Percentiles rank a stretch among this genome's conserved stretches.
phyloP scores from a whole-genome alignment of 805 yeast species.

The Saccharomycopsis schoenii region DNA sequence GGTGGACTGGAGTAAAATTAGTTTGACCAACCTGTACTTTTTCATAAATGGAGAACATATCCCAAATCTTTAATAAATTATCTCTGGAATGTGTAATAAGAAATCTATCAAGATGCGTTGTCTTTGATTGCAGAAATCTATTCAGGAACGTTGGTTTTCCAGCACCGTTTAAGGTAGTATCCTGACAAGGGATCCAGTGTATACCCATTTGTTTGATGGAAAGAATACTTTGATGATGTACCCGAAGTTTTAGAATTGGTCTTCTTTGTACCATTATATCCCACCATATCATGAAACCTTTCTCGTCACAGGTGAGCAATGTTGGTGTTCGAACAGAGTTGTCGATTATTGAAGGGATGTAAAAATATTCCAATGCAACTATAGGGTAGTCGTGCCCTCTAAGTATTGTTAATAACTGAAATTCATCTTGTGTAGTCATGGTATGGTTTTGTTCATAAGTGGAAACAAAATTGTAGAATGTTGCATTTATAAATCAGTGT shows the following conservation, averaged over 20 bases:
- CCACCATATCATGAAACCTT: conserved; percentile 62
- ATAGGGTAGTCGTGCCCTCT: conserved; percentile 19
- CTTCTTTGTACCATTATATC: conserved; percentile 39
- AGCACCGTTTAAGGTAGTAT: conserved; percentile 18
- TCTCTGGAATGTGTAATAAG: conserved; percentile 63
- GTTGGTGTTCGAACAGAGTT: conserved; percentile 24
- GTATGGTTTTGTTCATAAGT: not conserved
- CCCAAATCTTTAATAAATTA: conserved; percentile 42
- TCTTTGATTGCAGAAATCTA: not conserved
- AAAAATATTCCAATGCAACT: conserved; percentile 14
- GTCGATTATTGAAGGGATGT: conserved; percentile 9
- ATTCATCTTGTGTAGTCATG: not conserved
- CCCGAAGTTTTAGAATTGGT: conserved; percentile 48
- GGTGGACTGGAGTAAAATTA: conserved; percentile 28
- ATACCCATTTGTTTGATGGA: conserved; percentile 39
- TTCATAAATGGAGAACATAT: conserved; percentile 20
- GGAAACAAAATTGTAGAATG: too few relatives aligned
- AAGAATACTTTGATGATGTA: conserved; percentile 44
- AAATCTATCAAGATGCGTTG: conserved; percentile 27
- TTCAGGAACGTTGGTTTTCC: not conserved
- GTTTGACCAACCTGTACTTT: conserved; percentile 16
- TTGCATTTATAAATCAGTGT: too few relatives aligned
- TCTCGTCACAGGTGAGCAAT: conserved; percentile 47
- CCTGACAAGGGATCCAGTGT: conserved; percentile 21
- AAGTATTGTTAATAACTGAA: not conserved